Percentiles rank a stretch among this genome's conserved stretches.
phyloP scores from a whole-genome alignment of 2,329 filamentous ascomycete species.

The Nigrospora sphaerica region DNA sequence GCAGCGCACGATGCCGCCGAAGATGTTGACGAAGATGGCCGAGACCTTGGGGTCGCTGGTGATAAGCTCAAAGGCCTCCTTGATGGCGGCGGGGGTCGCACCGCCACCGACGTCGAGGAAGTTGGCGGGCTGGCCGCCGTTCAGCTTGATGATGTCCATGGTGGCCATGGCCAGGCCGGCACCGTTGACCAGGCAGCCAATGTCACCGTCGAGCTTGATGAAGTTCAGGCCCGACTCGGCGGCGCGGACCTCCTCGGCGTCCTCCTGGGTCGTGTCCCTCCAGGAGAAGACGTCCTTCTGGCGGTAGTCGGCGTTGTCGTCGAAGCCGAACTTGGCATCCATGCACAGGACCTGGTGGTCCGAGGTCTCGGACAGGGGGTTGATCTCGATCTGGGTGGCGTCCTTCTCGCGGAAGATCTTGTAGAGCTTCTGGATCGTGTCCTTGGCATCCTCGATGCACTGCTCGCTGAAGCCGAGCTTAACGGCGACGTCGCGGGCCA shows the following conservation, averaged over 20 bases:
- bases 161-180: constrained; percentile 99
- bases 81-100: constrained; percentile 93
- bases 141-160: constrained; percentile 99
- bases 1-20: constrained; percentile 96
- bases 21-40: constrained; percentile 99
- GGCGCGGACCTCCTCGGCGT: constrained; percentile 94
- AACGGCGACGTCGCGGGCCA: constrained; percentile 80
- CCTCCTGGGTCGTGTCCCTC: constrained; percentile 94
- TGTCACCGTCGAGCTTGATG: constrained; percentile 99
- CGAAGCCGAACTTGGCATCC: constrained; percentile 98
- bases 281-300: constrained; percentile 93
- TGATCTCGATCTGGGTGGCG: constrained; percentile 99
- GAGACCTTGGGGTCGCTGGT: constrained; percentile 97
- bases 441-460: constrained; percentile 91
- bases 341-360: constrained; percentile 98
- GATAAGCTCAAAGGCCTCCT: constrained; percentile 97
- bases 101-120: constrained; percentile 98
- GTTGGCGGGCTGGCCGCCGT: constrained; percentile 92
- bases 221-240: constrained; percentile 95
- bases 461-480: constrained; percentile 97
- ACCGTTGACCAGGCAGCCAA: constrained; percentile 98
- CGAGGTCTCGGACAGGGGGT: constrained; percentile 94
- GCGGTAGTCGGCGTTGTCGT: constrained; percentile 98
- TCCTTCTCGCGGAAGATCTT: constrained; percentile 98
- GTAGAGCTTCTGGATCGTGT: constrained; percentile 98